Evolutionary conservation across 768 basidiomycete genomes (phyloP), one percentile per base, ranked within the genome.

Genomic region (Leccinum pellstonianum): DNA sequence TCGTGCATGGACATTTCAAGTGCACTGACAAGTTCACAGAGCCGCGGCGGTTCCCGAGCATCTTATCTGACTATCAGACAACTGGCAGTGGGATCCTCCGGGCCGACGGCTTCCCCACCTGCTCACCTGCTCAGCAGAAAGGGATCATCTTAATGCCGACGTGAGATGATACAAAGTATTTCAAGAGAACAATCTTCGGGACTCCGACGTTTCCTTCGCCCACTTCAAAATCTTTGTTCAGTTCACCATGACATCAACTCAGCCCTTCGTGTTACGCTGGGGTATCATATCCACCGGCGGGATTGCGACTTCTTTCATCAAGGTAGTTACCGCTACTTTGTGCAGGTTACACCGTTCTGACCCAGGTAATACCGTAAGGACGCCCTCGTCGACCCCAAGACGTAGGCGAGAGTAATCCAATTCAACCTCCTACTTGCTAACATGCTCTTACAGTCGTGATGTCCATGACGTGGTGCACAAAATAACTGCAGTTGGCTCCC

Each of bases 281-380:
- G 93, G 93, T 17, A 90, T 95, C 63, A 88, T 96, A 62, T 90
- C 91, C 12, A 93, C 92, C 2, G 91, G 91, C 31, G 68, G 71
- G 19, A 95, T 94, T 59, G 85, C 91, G 9, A 76, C 76, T 31
- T 72, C 70, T 11, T 95, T 94, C 70, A 81, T 85, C 11, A 84
- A 83, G 78, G 91, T 89, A 59, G 75, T 38, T 47, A 19, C 29
- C n/a, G 3, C n/a, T 4, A 33, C 33, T 47, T 19, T 35, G 47
- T 9, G 0, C 14, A 2, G 19, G 11, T 14, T 27, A 6, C 29
- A 4, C 54, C 21, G 12, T 61, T 56, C 21, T 63, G 15, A 60
- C 38, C 50, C 27, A 21, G 23, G n/a, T 57, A 57, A 21, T 15
- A 43, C 37, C 15, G 17, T 12, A 59, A 95, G 91, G 92, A 95